Evolutionary conservation across 257 asterid species (phyloP).

Genomic region (Striga asiatica): DNA sequence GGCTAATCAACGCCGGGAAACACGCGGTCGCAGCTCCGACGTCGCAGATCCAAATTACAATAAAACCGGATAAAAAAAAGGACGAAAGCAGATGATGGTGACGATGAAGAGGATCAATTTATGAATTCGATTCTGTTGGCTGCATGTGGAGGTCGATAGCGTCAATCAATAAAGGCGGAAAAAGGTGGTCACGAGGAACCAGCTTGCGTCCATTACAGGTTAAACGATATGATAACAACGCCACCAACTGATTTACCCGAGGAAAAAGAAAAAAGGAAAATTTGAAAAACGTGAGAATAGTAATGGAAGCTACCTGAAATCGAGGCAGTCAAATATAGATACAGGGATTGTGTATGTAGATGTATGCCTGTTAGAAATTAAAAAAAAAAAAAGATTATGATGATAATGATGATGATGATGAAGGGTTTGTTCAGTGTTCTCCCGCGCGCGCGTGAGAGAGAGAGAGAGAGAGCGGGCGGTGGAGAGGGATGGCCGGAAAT

Average conservation of each 20-base stretch:
- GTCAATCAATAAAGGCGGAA: slow-evolving; percentile 8
- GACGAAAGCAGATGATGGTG: background rate
- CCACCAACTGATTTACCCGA: too few relatives aligned
- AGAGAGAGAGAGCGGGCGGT: slow-evolving; percentile 17
- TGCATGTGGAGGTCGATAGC: slow-evolving; percentile 27
- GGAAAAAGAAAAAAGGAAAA: background rate
- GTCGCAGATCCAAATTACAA: slow-evolving; percentile 28
- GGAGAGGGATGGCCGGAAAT: slow-evolving; percentile 41
- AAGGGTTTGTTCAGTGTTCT: slow-evolving; percentile 24
- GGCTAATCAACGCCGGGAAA: slow-evolving; percentile 23
- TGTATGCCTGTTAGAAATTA: slow-evolving; percentile 4
- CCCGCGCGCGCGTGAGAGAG: slow-evolving; percentile 15
- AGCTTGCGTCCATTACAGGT: slow-evolving; percentile 22
- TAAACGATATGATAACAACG: background rate
- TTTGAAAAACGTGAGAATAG: slow-evolving; percentile 23
- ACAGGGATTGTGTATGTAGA: slow-evolving; percentile 15
- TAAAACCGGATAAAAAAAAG: background rate
- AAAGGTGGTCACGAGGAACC: slow-evolving; percentile 27
- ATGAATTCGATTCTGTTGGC: slow-evolving; percentile 3
- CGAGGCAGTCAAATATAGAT: slow-evolving; percentile 13
- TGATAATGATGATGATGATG: slow-evolving; percentile 16
- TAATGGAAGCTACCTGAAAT: slow-evolving; percentile 22
- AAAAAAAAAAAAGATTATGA: background rate
- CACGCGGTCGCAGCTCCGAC: slow-evolving; percentile 27
- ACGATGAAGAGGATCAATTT: background rate